Percentiles rank a stretch among this genome's conserved stretches.
Conservation (phyloP, 768 basidiomycete species). For the Brasilioporus rufonigricans region DNA sequence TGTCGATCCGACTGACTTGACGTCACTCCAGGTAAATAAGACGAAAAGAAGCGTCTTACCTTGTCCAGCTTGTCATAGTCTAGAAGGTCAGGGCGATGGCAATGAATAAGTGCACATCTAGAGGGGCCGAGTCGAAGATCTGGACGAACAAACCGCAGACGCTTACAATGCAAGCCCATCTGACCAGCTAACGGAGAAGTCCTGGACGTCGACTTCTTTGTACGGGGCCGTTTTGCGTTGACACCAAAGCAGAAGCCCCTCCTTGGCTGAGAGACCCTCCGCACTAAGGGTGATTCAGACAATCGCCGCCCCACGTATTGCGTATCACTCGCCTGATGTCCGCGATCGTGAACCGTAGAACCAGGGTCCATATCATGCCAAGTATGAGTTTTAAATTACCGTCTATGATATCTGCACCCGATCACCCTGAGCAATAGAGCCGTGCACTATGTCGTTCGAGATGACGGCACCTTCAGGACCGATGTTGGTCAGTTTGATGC, state of each 20-base stretch:
- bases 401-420: conserved; percentile 87
- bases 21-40: conserved; percentile 6
- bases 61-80: conserved; percentile 88
- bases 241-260: conserved; percentile 96
- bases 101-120: conserved; percentile 97
- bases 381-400: conserved; percentile 97
- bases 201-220: conserved; percentile 88
- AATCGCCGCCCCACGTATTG: not conserved
- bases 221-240: conserved; percentile 94
- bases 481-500: conserved; percentile 96
- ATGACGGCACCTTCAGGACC: conserved; percentile 78
- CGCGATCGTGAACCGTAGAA: conserved; percentile 96
- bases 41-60: conserved; percentile 36
- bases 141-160: conserved; percentile 1
- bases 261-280: conserved; percentile 98
- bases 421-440: conserved; percentile 3
- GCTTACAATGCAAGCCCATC: conserved; percentile 92
- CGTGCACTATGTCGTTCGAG: not conserved
- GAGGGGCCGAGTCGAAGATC: conserved; percentile 6
- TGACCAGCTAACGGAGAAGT: conserved; percentile 91
- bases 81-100: conserved; percentile 92
- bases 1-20: conserved; percentile 63
- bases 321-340: conserved; percentile 79
- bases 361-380: conserved; percentile 99
- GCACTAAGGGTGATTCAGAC: conserved; percentile 52